Percentiles rank a stretch among this genome's conserved stretches.
Evolutionary conservation across 164 flowering plant genomes (phyloP).

Genomic region (Nymphaea colorata): DNA sequence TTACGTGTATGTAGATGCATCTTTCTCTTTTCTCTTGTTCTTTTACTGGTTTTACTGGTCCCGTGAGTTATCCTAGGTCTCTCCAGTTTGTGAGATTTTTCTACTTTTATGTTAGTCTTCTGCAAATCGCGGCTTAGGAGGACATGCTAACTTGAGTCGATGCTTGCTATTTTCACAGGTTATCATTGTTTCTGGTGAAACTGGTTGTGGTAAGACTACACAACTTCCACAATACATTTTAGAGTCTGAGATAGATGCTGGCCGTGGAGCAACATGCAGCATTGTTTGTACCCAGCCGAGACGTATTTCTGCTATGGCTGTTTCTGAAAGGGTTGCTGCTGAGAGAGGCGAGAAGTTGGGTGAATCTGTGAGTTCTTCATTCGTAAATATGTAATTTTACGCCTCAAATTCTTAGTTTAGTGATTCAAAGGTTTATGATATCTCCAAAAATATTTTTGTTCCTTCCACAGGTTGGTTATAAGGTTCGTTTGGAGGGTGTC

Average conservation of each 20-base stretch:
- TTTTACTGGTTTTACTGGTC: no score
- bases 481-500: constrained; percentile 89
- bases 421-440: no score
- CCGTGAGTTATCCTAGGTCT: no score
- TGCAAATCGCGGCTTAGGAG: no score
- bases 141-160: no score
- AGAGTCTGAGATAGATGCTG: constrained; percentile 72
- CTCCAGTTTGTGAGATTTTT: no score
- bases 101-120: no score
- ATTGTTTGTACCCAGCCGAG: constrained; percentile 98
- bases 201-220: constrained; percentile 99
- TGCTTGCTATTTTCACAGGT: constrained; percentile 35
- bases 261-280: constrained; percentile 64
- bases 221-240: constrained; percentile 93
- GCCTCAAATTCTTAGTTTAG: no score
- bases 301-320: constrained; percentile 91
- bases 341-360: constrained; percentile 94
- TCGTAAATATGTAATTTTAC: no score
- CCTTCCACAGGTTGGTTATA: constrained; percentile 71
- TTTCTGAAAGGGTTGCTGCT: constrained; percentile 92
- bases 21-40: no score
- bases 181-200: constrained; percentile 87
- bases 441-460: neutral
- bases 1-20: no score
- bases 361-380: constrained; percentile 34